Conservation (phyloP, 176 grass and related monocot genomes). For the Dactylis glomerata region DNA sequence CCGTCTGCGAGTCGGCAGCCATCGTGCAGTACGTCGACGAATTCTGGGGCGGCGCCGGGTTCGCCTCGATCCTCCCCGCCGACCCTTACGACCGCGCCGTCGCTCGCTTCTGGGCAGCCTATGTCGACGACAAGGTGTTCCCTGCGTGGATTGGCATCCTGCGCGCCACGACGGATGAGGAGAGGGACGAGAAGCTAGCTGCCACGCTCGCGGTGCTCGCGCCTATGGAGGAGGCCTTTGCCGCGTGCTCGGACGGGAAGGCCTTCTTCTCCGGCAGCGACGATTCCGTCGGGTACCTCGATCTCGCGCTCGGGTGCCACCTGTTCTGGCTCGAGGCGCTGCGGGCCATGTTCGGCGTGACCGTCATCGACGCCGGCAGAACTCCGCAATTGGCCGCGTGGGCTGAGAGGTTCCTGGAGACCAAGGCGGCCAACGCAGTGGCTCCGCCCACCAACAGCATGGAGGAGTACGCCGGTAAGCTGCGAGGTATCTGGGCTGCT, state of each 20-base stretch:
- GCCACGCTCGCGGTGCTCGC: neutral
- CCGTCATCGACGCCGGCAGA: neutral
- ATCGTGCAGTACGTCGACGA: conserved; percentile 3
- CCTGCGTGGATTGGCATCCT: neutral
- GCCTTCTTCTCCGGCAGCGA: neutral
- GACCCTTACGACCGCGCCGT: neutral
- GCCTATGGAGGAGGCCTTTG: neutral
- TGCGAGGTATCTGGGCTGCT: neutral
- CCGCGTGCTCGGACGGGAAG: neutral
- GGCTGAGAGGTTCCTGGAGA: neutral
- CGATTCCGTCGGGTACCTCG: neutral
- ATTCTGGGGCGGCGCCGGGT: neutral
- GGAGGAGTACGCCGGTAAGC: neutral
- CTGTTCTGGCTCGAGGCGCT: neutral
- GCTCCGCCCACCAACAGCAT: neutral
- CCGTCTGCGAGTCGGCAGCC: conserved; percentile 1
- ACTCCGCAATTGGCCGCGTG: neutral
- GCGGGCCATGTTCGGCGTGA: neutral
- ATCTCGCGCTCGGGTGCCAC: neutral
- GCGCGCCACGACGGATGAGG: neutral
- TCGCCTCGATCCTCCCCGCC: neutral
- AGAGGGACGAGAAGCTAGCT: neutral
- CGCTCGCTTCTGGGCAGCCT: neutral
- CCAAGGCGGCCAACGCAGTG: neutral
- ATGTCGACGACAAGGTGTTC: neutral